Percentiles rank a stretch among this genome's conserved stretches.
phyloP scores from a whole-genome alignment of 2,329 filamentous ascomycete genomes.

The Penicillium hesseltinei region DNA sequence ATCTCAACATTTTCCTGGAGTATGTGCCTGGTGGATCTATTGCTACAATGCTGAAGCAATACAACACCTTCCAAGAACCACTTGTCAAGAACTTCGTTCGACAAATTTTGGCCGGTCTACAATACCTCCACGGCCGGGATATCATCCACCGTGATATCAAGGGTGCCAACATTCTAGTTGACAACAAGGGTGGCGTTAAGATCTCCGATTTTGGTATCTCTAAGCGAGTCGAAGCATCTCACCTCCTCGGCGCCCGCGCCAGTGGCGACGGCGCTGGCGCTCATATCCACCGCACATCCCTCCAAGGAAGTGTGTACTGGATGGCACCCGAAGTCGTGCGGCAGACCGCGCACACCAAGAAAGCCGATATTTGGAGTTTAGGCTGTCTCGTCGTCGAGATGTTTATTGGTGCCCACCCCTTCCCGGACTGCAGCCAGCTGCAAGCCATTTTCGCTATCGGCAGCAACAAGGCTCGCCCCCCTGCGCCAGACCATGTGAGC shows the following conservation, averaged over 20 bases:
- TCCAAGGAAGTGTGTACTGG: constrained; percentile 98
- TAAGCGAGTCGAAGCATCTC: constrained; percentile 92
- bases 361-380: constrained; percentile 97
- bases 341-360: constrained; percentile 95
- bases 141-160: constrained; percentile 99
- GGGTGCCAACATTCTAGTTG: constrained; percentile 95
- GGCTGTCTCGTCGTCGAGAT: constrained; percentile 97
- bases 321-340: constrained; percentile 99
- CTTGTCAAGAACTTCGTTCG: constrained; percentile 94
- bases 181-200: constrained; percentile 98
- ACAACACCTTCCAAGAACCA: constrained; percentile 89
- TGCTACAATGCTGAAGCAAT: constrained; percentile 97
- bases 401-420: constrained; percentile 96
- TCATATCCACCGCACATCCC: constrained; percentile 62
- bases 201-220: constrained; percentile 99
- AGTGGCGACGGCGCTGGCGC: constrained; percentile 37
- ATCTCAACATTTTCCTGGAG: constrained; percentile 99
- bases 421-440: constrained; percentile 93
- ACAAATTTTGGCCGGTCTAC: constrained; percentile 88
- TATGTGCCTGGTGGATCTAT: constrained; percentile 97
- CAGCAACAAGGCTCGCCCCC: constrained; percentile 79
- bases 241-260: constrained; percentile 60
- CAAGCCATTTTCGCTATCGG: constrained; percentile 99
- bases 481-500: constrained; percentile 82
- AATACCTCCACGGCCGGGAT: constrained; percentile 88